Base-by-base conservation (phyloP, 1,139 yeast species). In the Scheffersomyces quercinus region DNA sequence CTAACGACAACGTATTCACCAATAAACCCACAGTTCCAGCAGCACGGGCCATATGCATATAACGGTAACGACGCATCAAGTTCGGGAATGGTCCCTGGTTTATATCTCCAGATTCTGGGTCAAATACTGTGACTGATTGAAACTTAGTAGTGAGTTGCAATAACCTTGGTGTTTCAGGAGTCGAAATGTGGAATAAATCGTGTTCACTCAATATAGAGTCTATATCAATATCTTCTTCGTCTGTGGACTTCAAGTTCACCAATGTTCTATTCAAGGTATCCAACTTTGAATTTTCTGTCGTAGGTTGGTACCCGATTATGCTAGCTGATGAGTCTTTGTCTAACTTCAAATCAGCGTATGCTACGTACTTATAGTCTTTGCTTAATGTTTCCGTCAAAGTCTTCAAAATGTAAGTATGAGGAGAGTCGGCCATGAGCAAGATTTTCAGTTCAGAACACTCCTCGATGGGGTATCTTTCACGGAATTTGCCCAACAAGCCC, bases 1-100 rank as follows among this genome's bases (percentile, higher is more conserved):
- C 70, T 37, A 91, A 65, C 0, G 97, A 90, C 32, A 93, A 69
- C 0, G 99, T 93, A 58, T 95, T 95, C 39, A 93, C 91, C 35
- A 93, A 73, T 24, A 93, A 80, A 5, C 99, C 99, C 34, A 93
- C 75, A 0, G 98, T 91, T 1, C 95, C 90, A 0, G 98, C 95
- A 1, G 93, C 79, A 54, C 97, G 77, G 0, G 97, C 96, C 57
- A 85, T 75, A 59, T 88, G 93, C 88, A 93, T 90, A 56, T 76
- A 83, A 48, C 87, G 77, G 59, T 93, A 95, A 33, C 99, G 76
- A 52, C 85, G 82, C 84, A 85, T 86, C 45, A 93, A 68, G 16
- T 87, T 83, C 0, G 95, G 90, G 56, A 75, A 82, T 0, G 95
- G 91, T 0, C 89, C 87, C 15, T 68, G 67, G 0, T 65, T 55